A percentile compares a stretch with the other conserved stretches of the same genome.
Conservation (phyloP, 805 yeast genomes). For the Sugiyamaella qingdaonensis region DNA sequence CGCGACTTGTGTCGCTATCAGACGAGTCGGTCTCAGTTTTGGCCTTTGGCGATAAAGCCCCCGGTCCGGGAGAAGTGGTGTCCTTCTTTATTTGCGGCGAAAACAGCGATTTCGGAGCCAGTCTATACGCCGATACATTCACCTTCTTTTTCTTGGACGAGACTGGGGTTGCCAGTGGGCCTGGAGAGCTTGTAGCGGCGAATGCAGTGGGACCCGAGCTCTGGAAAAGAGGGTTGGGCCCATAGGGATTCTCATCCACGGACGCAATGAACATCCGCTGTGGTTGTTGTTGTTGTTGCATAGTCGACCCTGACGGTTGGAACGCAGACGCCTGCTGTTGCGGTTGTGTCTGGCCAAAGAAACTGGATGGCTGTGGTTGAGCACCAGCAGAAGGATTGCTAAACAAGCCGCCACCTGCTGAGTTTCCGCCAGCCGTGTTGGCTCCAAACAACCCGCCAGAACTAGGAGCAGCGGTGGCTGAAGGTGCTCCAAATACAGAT, state of each 20-base stretch:
- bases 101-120: slow-evolving; percentile 61
- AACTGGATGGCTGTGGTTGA: background rate
- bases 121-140: slow-evolving; percentile 55
- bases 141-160: slow-evolving; percentile 51
- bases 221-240: slow-evolving; percentile 64
- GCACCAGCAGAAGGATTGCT: background rate
- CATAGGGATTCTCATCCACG: slow-evolving; percentile 65
- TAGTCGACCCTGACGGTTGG: slow-evolving; percentile 18
- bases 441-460: slow-evolving; percentile 37
- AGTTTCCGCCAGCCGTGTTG: background rate
- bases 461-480: slow-evolving; percentile 14
- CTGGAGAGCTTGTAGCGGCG: slow-evolving; percentile 34
- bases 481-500: slow-evolving; percentile 7
- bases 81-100: slow-evolving; percentile 15
- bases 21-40: background rate
- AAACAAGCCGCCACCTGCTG: slow-evolving; percentile 4
- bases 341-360: slow-evolving; percentile 8
- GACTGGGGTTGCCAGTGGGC: slow-evolving; percentile 37
- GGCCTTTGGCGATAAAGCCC: background rate
- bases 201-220: slow-evolving; percentile 34
- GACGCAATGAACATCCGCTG: slow-evolving; percentile 34
- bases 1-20: slow-evolving; percentile 15
- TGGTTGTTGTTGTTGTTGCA: slow-evolving; percentile 26
- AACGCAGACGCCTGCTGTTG: slow-evolving; percentile 1
- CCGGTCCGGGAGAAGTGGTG: background rate